Percentiles rank a stretch among this genome's conserved stretches.
These are phyloP conservation scores for Pseudozyma tsukubaensis DNA, from an alignment of 1,284 basidiomycete species.

Conservation along the genomic window DNA sequence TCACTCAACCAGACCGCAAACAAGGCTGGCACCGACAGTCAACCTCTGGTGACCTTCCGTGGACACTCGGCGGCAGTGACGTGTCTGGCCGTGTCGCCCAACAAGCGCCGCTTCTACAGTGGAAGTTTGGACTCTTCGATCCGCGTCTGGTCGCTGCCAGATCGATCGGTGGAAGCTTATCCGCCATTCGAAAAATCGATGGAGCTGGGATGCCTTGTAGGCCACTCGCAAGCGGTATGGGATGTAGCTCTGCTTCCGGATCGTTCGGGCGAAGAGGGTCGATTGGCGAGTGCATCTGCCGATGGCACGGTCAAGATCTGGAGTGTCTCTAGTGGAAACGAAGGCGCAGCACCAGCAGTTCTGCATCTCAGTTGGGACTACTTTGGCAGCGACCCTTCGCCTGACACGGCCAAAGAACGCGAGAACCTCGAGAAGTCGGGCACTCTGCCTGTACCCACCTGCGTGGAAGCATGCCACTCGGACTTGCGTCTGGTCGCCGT, in stretches of 20 bases:
- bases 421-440: slow-evolving; percentile 68
- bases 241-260: slow-evolving; percentile 77
- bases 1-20: slow-evolving; percentile 38
- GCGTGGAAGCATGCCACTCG: slow-evolving; percentile 79
- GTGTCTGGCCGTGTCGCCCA: slow-evolving; percentile 82
- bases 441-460: slow-evolving; percentile 75
- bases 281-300: slow-evolving; percentile 87
- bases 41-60: slow-evolving; percentile 81
- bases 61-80: slow-evolving; percentile 95
- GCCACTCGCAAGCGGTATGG: slow-evolving; percentile 95
- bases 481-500: slow-evolving; percentile 73
- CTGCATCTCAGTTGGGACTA: slow-evolving; percentile 80
- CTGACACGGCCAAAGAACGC: slow-evolving; percentile 59
- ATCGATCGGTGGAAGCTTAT: slow-evolving; percentile 74
- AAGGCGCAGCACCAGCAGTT: slow-evolving; percentile 28
- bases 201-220: slow-evolving; percentile 82
- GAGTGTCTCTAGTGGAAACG: slow-evolving; percentile 66
- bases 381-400: slow-evolving; percentile 70
- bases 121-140: slow-evolving; percentile 93
- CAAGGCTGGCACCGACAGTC: slow-evolving; percentile 39
- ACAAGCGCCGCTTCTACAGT: slow-evolving; percentile 83
- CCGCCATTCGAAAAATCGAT: slow-evolving; percentile 85
- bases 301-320: slow-evolving; percentile 94
- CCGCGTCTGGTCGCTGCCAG: slow-evolving; percentile 82
- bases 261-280: slow-evolving; percentile 64